These are phyloP conservation scores for Gloeostereum incarnatum DNA, from an alignment of 768 basidiomycete species.

Conservation along the genomic window DNA sequence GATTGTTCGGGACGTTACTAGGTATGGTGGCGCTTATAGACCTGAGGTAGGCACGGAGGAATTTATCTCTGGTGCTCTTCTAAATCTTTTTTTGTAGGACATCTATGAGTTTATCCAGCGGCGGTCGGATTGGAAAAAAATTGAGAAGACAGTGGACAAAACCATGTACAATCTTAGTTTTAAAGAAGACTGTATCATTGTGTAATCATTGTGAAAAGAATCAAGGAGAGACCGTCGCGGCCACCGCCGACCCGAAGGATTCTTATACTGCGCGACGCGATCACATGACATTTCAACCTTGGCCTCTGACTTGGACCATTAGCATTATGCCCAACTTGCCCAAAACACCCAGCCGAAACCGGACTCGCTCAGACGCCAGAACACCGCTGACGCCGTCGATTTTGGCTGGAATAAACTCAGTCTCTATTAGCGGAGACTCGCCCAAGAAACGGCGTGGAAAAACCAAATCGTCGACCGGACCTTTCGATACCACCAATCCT, in stretches of 20 bases:
- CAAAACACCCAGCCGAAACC: conserved; percentile 38
- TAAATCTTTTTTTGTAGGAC: conserved; percentile 1
- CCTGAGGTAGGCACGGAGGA: conserved; percentile 59
- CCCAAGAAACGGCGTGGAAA: conserved; percentile 18
- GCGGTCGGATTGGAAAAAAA: conserved; percentile 97
- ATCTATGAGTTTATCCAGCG: conserved; percentile 95
- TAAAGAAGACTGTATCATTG: conserved; percentile 79
- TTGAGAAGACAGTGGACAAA: conserved; percentile 93
- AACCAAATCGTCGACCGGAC: conserved; percentile 19
- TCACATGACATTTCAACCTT: too few relatives aligned
- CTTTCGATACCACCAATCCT: conserved; percentile 51
- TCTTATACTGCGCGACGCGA: too few relatives aligned
- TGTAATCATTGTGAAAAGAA: conserved; percentile 12
- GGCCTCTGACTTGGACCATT: too few relatives aligned
- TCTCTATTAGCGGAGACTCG: conserved; percentile 27
- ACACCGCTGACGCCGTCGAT: conserved; percentile 42
- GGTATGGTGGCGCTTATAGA: conserved; percentile 91
- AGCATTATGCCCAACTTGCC: conserved; percentile 12
- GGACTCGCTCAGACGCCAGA: conserved; percentile 39
- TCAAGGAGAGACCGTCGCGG: too few relatives aligned
- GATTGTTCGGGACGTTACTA: conserved; percentile 90
- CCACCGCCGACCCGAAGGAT: too few relatives aligned
- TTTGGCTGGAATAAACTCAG: conserved; percentile 27
- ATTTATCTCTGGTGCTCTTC: not conserved
- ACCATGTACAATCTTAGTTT: conserved; percentile 91